Percentiles rank a stretch among this genome's conserved stretches.
These are phyloP conservation scores for Xanthoconium stramineum DNA, from an alignment of 768 basidiomycete genomes.

Conservation along the genomic window DNA sequence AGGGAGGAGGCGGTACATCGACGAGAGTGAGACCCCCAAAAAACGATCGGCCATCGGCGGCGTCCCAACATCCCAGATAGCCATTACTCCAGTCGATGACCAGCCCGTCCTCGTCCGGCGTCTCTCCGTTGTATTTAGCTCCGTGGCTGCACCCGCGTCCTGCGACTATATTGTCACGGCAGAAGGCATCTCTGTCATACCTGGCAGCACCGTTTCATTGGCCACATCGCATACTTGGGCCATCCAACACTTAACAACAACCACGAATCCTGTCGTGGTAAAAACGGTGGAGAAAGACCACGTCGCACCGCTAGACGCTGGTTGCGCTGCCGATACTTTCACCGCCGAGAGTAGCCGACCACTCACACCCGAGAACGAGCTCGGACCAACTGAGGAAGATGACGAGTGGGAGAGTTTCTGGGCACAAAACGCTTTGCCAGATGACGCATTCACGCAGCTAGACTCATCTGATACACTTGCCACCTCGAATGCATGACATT, in stretches of 20 bases:
- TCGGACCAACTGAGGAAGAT: conserved; percentile 19
- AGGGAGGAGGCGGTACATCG: conserved; percentile 57
- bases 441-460: conserved; percentile 32
- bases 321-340: conserved; percentile 29
- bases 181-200: conserved; percentile 47
- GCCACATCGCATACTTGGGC: background rate
- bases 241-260: conserved; percentile 3
- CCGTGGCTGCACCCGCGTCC: conserved; percentile 51
- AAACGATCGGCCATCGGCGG: conserved; percentile 22
- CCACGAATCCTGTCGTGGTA: conserved; percentile 3
- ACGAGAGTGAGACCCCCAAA: conserved; percentile 31
- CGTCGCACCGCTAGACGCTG: conserved; percentile 37
- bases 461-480: conserved; percentile 4
- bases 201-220: conserved; percentile 20
- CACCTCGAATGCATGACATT: conserved; percentile 15
- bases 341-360: conserved; percentile 11
- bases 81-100: conserved; percentile 31
- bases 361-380: conserved; percentile 25
- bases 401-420: conserved; percentile 52
- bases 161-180: conserved; percentile 74
- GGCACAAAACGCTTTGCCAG: conserved; percentile 40
- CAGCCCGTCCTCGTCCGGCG: conserved; percentile 60
- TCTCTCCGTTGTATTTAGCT: conserved; percentile 76
- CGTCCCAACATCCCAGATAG: background rate
- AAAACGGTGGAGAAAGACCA: conserved; percentile 11